Evolutionary conservation across 2,329 filamentous ascomycete species (phyloP).

Genomic region (Penicillium olsonii): DNA sequence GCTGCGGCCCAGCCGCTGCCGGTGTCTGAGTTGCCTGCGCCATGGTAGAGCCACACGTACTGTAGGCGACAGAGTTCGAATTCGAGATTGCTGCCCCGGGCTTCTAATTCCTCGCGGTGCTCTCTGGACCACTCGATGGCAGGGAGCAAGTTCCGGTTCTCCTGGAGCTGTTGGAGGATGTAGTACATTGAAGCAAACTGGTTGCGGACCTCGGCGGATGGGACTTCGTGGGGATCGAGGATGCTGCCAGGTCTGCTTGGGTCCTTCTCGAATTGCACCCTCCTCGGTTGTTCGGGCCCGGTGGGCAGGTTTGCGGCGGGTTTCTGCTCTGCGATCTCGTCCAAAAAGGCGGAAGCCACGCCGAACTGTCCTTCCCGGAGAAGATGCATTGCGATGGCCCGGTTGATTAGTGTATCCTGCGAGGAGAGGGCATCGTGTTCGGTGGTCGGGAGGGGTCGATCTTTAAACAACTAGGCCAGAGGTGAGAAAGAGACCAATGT

Average conservation of each 20-base stretch:
- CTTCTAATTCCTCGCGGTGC: slow-evolving; percentile 71
- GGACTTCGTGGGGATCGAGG: slow-evolving; percentile 58
- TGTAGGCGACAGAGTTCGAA: slow-evolving; percentile 91
- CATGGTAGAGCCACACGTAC: slow-evolving; percentile 84
- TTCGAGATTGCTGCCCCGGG: slow-evolving; percentile 85
- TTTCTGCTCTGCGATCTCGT: slow-evolving; percentile 61
- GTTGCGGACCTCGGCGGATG: slow-evolving; percentile 69
- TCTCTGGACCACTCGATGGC: slow-evolving; percentile 84
- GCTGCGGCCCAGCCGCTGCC: slow-evolving; percentile 52
- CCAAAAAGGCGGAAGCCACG: slow-evolving; percentile 81
- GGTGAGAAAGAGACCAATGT: not conserved
- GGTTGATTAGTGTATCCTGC: slow-evolving; percentile 77
- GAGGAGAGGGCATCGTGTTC: slow-evolving; percentile 79
- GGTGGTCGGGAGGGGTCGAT: slow-evolving; percentile 69
- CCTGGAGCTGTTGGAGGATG: slow-evolving; percentile 76
- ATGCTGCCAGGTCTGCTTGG: slow-evolving; percentile 36
- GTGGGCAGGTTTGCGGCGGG: slow-evolving; percentile 18
- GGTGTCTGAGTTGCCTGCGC: slow-evolving; percentile 56
- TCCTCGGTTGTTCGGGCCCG: slow-evolving; percentile 13
- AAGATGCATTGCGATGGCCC: slow-evolving; percentile 94
- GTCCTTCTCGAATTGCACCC: not conserved
- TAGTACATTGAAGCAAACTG: slow-evolving; percentile 89
- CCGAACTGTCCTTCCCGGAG: slow-evolving; percentile 91
- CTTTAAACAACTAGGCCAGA: slow-evolving; percentile 61
- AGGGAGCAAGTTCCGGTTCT: slow-evolving; percentile 69